Percentiles rank a stretch among this genome's conserved stretches.
phyloP scores from a whole-genome alignment of 1,139 yeast genomes.

The Candida dubliniensis region DNA sequence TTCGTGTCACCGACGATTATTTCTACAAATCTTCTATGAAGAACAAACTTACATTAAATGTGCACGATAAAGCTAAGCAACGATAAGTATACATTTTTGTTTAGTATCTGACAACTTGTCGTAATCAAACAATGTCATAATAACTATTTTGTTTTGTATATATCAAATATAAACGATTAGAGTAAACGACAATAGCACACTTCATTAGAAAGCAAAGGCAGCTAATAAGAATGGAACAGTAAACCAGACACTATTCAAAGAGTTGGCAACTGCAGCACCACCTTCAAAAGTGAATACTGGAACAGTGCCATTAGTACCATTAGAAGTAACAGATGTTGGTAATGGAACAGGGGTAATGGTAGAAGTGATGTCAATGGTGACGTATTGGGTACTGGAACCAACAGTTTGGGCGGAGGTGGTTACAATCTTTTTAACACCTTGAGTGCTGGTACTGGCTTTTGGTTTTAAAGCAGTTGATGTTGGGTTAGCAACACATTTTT shows the following conservation, averaged over 20 bases:
- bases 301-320: constrained; percentile 4
- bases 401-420: constrained; percentile 4
- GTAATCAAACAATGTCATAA: too few species aligned
- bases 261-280: constrained; percentile 9
- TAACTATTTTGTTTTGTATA: not conserved
- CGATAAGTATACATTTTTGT: too few species aligned
- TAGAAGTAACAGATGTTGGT: constrained; percentile 7
- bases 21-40: too few species aligned
- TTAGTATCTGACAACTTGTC: too few species aligned
- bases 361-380: constrained; percentile 11
- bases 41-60: too few species aligned
- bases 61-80: too few species aligned
- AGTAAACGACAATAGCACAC: not conserved
- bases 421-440: not conserved
- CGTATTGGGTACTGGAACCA: constrained; percentile 2
- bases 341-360: constrained; percentile 11
- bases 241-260: constrained; percentile 10
- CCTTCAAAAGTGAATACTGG: constrained; percentile 14
- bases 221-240: constrained; percentile 13
- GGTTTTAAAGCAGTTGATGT: constrained; percentile 8
- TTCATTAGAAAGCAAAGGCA: constrained; percentile 13
- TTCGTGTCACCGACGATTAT: too few species aligned
- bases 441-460: constrained; percentile 4
- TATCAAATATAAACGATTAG: not conserved
- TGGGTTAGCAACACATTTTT: not conserved